Base-by-base conservation (phyloP, 1,284 basidiomycete genomes). In the Pyrrhoderma lamaoense region DNA sequence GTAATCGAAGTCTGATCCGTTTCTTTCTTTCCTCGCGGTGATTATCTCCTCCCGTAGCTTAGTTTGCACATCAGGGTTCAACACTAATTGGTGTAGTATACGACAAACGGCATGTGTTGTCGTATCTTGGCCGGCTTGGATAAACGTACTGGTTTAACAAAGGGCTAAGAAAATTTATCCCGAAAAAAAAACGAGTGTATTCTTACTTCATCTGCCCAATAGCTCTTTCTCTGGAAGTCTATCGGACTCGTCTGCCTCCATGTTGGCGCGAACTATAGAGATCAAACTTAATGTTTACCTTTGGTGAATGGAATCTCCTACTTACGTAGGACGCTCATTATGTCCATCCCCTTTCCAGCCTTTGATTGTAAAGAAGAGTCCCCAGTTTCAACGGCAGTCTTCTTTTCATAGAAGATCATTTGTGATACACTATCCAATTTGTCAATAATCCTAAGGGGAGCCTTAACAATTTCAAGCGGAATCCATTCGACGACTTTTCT, bases 151-250 rank as follows among this genome's bases (percentile, higher is more conserved):
- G 52, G n/a, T n/a, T n/a, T n/a, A 36, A 8, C 52, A 5, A 16
- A 22, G 8, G 23, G 34, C 18, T n/a, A 14, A 3, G 14, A 23
- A 40, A 25, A 2, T 2, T 8, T 14, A 19, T 59, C 61, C 47
- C 7, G 37, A 23, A 37, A 45, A 27, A 19, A 55, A 13, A 11
- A 16, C 19, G 38, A 48, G 8, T 25, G 9, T 18, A 13, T 8
- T 25, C 40, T 46, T 37, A 67, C 67, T 62, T 62, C 58, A 68
- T 64, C 42, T 68, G 66, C 2, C 60, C 64, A 34, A 67, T 54
- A 11, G 68, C 47, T 49, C 64, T 65, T 60, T 57, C 40, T 66
- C 64, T 9, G 58, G 56, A 4, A 67, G 59, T 42, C 58, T 59
- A 27, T 68, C 66, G 22, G 60, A 59, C 13, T 55, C 61, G 7